phyloP scores from a whole-genome alignment of 768 basidiomycete species.

The Rhodocollybia butyracea region DNA sequence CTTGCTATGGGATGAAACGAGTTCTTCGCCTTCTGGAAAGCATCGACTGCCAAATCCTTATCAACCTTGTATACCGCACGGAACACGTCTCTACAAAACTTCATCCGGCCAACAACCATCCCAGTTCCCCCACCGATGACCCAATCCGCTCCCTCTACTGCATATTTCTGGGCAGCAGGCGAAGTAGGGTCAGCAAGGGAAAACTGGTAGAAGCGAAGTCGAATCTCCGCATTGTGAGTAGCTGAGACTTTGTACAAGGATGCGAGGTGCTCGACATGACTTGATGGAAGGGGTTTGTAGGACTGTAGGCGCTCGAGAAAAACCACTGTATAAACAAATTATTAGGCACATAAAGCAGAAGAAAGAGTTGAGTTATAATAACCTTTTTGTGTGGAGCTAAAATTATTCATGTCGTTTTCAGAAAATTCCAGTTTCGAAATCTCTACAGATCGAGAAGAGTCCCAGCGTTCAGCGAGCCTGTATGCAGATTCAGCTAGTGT shows the following conservation, averaged over 20 bases:
- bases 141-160: constrained; percentile 58
- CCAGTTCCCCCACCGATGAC: constrained; percentile 62
- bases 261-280: constrained; percentile 61
- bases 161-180: constrained; percentile 47
- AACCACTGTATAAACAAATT: constrained; percentile 45
- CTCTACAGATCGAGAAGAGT: constrained; percentile 51
- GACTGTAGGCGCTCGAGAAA: constrained; percentile 80
- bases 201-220: constrained; percentile 74
- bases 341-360: neutral
- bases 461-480: constrained; percentile 72
- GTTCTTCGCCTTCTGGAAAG: constrained; percentile 44
- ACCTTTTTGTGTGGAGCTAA: constrained; percentile 80
- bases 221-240: constrained; percentile 75
- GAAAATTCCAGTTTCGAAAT: constrained; percentile 51
- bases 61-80: constrained; percentile 53
- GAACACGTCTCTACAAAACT: constrained; percentile 75
- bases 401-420: constrained; percentile 53
- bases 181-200: constrained; percentile 52
- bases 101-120: constrained; percentile 77
- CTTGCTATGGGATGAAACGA: constrained; percentile 78
- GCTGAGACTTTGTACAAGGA: constrained; percentile 41
- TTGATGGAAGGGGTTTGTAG: constrained; percentile 55
- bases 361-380: constrained; percentile 14
- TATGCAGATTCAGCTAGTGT: constrained; percentile 69
- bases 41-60: constrained; percentile 43